Conservation (phyloP, 1,284 basidiomycete genomes). For the Puccinia coronata region DNA sequence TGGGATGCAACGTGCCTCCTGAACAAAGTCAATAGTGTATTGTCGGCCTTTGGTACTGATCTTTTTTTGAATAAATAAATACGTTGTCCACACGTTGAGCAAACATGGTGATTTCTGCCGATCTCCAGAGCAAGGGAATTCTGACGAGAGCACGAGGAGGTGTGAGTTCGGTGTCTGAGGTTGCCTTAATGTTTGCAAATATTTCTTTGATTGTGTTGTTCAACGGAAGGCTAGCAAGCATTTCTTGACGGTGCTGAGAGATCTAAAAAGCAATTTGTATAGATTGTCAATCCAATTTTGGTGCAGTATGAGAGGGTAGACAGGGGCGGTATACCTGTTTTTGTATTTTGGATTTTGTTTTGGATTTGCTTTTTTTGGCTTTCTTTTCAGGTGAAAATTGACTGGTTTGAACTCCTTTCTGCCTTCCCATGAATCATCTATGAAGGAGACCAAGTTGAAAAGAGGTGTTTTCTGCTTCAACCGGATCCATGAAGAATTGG, state of each 20-base stretch:
- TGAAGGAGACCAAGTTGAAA: too few species aligned
- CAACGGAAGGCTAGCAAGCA: neutral
- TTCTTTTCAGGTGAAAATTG: too few species aligned
- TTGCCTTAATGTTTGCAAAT: too few species aligned
- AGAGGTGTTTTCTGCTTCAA: too few species aligned
- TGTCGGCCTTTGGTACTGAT: neutral
- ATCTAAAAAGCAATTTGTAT: too few species aligned
- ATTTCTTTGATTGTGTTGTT: neutral
- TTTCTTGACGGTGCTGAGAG: conserved; percentile 18
- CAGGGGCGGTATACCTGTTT: neutral
- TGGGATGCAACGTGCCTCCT: neutral
- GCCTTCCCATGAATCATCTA: conserved; percentile 9
- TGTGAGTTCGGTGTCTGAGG: too few species aligned
- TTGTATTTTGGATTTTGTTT: too few species aligned
- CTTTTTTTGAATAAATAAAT: conserved; percentile 2
- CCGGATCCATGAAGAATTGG: too few species aligned
- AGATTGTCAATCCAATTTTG: neutral
- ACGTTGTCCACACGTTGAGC: neutral
- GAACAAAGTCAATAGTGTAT: neutral
- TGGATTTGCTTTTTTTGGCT: too few species aligned
- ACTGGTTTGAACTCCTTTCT: neutral
- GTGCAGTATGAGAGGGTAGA: neutral
- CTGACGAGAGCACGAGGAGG: neutral
- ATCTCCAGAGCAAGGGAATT: conserved; percentile 17
- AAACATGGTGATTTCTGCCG: neutral